Percentiles rank a stretch among this genome's conserved stretches.
Conservation (phyloP, 306 rosid species). For the Inga leiocalycina region DNA sequence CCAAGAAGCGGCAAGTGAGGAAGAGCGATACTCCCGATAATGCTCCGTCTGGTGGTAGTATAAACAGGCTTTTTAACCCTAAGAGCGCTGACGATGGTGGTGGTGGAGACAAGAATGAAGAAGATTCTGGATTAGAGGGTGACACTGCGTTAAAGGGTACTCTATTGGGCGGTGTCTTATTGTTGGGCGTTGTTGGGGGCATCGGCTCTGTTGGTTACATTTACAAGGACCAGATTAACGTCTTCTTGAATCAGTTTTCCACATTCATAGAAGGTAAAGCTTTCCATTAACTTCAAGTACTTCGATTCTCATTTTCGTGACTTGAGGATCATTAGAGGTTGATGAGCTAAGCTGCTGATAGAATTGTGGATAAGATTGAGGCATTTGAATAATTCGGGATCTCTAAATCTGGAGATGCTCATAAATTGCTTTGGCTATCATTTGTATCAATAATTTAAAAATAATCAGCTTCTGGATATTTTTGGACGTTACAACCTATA, state of each 20-base stretch:
- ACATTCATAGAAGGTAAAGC: conserved; percentile 72
- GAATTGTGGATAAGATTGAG: neutral
- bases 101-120: conserved; percentile 21
- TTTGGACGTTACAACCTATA: neutral
- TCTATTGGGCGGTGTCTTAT: conserved; percentile 71
- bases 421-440: neutral
- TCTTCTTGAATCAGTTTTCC: conserved; percentile 70
- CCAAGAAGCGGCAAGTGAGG: conserved; percentile 58
- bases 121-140: conserved; percentile 25
- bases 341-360: neutral
- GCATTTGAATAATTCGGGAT: neutral
- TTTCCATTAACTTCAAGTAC: neutral
- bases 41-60: conserved; percentile 58
- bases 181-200: conserved; percentile 84
- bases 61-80: conserved; percentile 61
- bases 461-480: neutral
- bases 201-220: conserved; percentile 74
- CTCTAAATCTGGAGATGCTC: neutral
- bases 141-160: conserved; percentile 73
- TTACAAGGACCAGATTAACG: conserved; percentile 74
- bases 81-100: conserved; percentile 41
- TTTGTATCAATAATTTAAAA: neutral
- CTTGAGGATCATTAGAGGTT: neutral
- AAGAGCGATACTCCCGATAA: conserved; percentile 41
- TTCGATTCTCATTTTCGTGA: neutral